These are phyloP conservation scores for Rhynchosporium graminicola DNA, from an alignment of 2,329 filamentous ascomycete species.

Conservation along the genomic window DNA sequence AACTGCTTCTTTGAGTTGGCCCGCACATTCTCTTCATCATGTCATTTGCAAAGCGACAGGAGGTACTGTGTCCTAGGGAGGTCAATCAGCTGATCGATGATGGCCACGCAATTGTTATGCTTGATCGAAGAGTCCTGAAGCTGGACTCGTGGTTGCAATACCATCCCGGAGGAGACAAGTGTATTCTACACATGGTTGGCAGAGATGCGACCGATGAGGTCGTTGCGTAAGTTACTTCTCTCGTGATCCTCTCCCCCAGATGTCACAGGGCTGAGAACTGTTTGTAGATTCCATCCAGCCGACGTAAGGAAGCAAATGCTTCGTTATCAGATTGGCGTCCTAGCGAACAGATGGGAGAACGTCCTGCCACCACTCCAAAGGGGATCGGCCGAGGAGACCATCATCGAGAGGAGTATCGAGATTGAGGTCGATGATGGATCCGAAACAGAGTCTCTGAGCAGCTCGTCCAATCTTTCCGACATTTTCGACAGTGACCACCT, in stretches of 20 bases:
- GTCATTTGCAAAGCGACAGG: constrained; percentile 10
- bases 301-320: constrained; percentile 54
- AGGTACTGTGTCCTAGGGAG: constrained; percentile 48
- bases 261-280: constrained; percentile 1
- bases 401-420: neutral
- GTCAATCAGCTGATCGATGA: constrained; percentile 80
- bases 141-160: constrained; percentile 82
- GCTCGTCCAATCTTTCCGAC: constrained; percentile 30
- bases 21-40: constrained; percentile 7
- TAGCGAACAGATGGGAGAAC: constrained; percentile 79
- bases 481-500: neutral
- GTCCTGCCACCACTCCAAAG: constrained; percentile 88
- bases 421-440: constrained; percentile 43
- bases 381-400: constrained; percentile 16
- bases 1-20: neutral
- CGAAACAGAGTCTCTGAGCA: constrained; percentile 34
- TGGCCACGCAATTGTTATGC: constrained; percentile 74
- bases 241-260: neutral
- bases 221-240: constrained; percentile 63
- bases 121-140: constrained; percentile 77
- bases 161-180: constrained; percentile 86
- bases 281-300: constrained; percentile 70
- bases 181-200: constrained; percentile 88
- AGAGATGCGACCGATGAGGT: constrained; percentile 91
- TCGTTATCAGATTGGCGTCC: constrained; percentile 72